Evolutionary conservation across 345 rosid species (phyloP).

Genomic region (Dovyalis caffra): DNA sequence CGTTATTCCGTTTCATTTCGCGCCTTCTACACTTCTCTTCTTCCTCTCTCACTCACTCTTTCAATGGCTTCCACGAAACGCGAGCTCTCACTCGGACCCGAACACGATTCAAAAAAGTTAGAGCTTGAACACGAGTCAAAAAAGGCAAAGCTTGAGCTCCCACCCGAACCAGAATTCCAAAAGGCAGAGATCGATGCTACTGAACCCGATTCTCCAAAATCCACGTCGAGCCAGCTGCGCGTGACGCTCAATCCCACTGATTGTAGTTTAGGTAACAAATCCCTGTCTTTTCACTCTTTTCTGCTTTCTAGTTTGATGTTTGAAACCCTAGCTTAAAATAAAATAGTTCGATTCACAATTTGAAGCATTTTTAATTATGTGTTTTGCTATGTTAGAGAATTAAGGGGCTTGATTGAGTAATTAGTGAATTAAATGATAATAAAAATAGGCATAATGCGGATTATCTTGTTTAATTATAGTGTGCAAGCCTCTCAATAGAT

Average conservation of each 20-base stretch:
- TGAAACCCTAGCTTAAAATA: too few relatives aligned
- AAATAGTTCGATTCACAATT: too few relatives aligned
- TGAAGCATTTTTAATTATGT: too few relatives aligned
- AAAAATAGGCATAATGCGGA: too few relatives aligned
- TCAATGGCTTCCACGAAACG: slow-evolving; percentile 29
- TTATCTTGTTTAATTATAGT: too few relatives aligned
- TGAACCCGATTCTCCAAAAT: not conserved
- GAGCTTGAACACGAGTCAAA: too few relatives aligned
- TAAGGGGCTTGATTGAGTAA: too few relatives aligned
- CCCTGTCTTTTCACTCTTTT: not conserved
- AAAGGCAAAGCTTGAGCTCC: too few relatives aligned
- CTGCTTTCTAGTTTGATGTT: too few relatives aligned
- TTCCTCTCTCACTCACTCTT: not conserved
- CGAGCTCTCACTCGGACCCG: not conserved
- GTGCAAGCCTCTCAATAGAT: too few relatives aligned
- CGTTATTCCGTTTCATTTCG: not conserved
- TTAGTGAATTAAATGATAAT: too few relatives aligned
- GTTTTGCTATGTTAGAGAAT: too few relatives aligned
- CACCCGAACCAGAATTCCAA: slow-evolving; percentile 12
- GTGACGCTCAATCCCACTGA: slow-evolving; percentile 36
- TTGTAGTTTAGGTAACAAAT: slow-evolving; percentile 25
- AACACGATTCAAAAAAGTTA: not conserved
- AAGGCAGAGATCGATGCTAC: slow-evolving; percentile 6
- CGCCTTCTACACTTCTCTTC: not conserved
- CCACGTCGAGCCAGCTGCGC: not conserved